Evolutionary conservation across 495 filamentous ascomycete species (phyloP).

Genomic region (Aspergillus homomorphus): DNA sequence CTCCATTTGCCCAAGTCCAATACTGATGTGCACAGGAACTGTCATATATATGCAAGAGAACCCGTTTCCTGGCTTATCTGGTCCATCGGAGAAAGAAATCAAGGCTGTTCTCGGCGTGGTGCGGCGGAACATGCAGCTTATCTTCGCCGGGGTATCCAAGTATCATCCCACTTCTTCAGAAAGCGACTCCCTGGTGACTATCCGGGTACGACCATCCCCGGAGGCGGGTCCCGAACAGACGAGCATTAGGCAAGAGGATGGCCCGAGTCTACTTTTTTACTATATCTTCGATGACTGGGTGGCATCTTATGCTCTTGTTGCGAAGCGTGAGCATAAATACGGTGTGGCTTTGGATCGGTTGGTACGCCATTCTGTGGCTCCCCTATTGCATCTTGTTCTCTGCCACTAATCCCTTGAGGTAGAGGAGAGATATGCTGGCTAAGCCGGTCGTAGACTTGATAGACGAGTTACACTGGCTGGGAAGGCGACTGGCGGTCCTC

Average conservation of each 20-base stretch:
- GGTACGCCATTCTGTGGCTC: conserved; percentile 36
- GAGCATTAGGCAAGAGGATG: conserved; percentile 54
- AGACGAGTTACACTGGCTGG: conserved; percentile 68
- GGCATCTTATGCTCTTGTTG: conserved; percentile 62
- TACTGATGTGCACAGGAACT: conserved; percentile 47
- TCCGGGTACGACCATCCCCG: conserved; percentile 46
- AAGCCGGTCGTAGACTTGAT: conserved; percentile 60
- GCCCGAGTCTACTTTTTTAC: conserved; percentile 74
- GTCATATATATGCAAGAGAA: conserved; percentile 77
- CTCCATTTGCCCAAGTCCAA: background rate
- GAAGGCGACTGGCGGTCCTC: conserved; percentile 60
- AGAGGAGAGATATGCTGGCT: conserved; percentile 58
- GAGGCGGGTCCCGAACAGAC: conserved; percentile 31
- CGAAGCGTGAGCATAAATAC: conserved; percentile 59
- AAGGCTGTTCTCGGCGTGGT: conserved; percentile 48
- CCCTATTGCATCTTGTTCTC: background rate
- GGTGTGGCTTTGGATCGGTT: conserved; percentile 53
- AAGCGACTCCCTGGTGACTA: conserved; percentile 46
- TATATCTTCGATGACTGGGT: conserved; percentile 89
- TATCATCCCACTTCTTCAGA: conserved; percentile 38
- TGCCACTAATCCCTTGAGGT: background rate
- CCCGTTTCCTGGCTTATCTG: conserved; percentile 47
- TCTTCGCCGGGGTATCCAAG: conserved; percentile 69
- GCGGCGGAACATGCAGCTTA: conserved; percentile 65
- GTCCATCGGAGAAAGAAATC: conserved; percentile 28